Evolutionary conservation across 1,139 yeast genomes (phyloP), one percentile per base, ranked within the genome.

Genomic region (Hanseniaspora uvarum): DNA sequence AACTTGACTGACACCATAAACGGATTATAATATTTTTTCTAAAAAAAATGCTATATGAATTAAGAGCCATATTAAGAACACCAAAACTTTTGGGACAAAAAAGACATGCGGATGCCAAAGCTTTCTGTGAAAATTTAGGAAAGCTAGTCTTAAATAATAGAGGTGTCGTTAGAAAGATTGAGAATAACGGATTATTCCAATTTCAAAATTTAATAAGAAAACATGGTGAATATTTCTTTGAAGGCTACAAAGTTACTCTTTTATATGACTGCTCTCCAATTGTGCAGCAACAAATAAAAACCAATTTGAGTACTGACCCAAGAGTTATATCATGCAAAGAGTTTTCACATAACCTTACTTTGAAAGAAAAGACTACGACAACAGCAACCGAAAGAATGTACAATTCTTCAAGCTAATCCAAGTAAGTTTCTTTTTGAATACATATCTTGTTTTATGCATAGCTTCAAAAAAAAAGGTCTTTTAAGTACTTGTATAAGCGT

Each of bases 211-310:
- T 89, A 59, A 77, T 86, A 69, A 80, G 82, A 62, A 86, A 86
- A 66, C 88, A 87, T 65, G 94, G 89, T 66, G 95, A 88, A 66
- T 77, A 81, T 59, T 95, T 89, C 67, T 86, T 86, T 66, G 89
- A 86, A 66, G 97, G 96, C 2, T 83, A 83, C 58, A 92, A 87
- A 63, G 89, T 89, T 63, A 70, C 86, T 59, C 79, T 92, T 80
- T 75, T 86, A 24, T 92, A 92, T 66, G 97, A 92, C 65, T 77
- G 88, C 2, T 83, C 94, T 53, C 77, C 89, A 14, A 81, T 83
- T 52, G 96, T 86, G 10, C 97, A 89, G 68, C 78, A 83, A 52
- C 95, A 88, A 70, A 80, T 92, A 56, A 70, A 82, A 60, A 78
- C 95, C 70, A 81, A 94, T 4, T 71, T 89, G 61, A 79, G 84